phyloP scores from a whole-genome alignment of 306 rosid species.

The Pterocarpus macrocarpus region DNA sequence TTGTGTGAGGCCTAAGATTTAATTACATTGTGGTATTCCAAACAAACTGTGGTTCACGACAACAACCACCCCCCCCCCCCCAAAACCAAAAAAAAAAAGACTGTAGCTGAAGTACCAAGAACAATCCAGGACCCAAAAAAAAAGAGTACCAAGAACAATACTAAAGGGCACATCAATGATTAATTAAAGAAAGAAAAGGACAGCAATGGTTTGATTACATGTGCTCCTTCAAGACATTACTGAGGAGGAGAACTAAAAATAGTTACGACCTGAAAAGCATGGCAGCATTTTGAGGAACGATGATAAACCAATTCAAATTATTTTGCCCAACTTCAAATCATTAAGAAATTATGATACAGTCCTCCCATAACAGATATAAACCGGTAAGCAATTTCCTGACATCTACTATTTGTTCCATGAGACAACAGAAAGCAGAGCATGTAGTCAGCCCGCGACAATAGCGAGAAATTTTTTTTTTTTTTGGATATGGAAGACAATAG shows the following conservation, averaged over 20 bases:
- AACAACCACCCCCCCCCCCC: too few relatives aligned
- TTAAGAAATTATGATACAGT: conserved; percentile 16
- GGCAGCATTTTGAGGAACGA: conserved; percentile 22
- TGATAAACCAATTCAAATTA: conserved; percentile 11
- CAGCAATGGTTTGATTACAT: not conserved
- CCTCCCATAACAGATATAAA: conserved; percentile 28
- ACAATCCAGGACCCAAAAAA: too few relatives aligned
- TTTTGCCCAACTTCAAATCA: conserved; percentile 10
- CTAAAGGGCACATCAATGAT: too few relatives aligned
- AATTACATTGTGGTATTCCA: not conserved
- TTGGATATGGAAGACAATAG: too few relatives aligned
- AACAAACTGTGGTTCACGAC: too few relatives aligned
- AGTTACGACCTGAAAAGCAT: not conserved
- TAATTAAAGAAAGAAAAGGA: not conserved
- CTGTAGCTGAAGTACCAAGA: too few relatives aligned
- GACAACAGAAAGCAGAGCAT: conserved; percentile 22
- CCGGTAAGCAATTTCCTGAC: conserved; percentile 12
- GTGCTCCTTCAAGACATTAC: not conserved
- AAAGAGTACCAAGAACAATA: not conserved
- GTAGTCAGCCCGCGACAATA: too few relatives aligned
- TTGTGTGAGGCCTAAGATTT: not conserved
- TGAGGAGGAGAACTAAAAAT: not conserved
- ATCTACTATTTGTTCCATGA: not conserved
- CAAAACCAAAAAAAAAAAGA: too few relatives aligned
- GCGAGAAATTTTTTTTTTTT: too few relatives aligned